Evolutionary conservation across 2,329 filamentous ascomycete genomes (phyloP).

Genomic region (Colletotrichum sidae): DNA sequence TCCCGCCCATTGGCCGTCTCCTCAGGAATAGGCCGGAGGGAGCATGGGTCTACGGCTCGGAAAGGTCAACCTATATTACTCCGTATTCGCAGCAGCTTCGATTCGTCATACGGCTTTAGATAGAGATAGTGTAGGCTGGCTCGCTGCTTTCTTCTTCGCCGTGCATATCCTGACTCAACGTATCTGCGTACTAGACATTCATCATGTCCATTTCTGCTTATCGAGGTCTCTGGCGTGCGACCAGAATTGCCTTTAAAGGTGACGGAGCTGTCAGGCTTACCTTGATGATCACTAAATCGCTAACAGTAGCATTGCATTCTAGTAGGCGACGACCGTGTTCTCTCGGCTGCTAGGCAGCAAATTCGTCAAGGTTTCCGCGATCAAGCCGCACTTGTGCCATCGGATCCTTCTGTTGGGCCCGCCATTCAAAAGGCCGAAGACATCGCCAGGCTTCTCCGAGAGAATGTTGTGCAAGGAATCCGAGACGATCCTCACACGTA

Average conservation of each 20-base stretch:
- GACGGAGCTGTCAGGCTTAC: slow-evolving; percentile 37
- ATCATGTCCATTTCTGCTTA: slow-evolving; percentile 81
- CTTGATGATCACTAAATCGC: neutral
- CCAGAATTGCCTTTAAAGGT: slow-evolving; percentile 87
- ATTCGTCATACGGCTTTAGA: too few relatives aligned
- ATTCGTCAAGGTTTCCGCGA: slow-evolving; percentile 81
- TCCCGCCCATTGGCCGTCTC: too few relatives aligned
- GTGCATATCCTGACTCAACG: neutral
- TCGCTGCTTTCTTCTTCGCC: too few relatives aligned
- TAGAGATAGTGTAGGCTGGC: too few relatives aligned
- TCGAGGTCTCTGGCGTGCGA: slow-evolving; percentile 82
- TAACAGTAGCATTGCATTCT: slow-evolving; percentile 8
- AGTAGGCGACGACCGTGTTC: slow-evolving; percentile 75
- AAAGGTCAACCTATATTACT: too few relatives aligned
- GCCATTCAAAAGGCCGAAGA: slow-evolving; percentile 85
- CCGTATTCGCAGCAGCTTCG: too few relatives aligned
- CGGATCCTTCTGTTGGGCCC: slow-evolving; percentile 68
- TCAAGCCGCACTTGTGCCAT: slow-evolving; percentile 69
- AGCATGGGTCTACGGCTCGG: too few relatives aligned
- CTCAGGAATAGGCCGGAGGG: too few relatives aligned
- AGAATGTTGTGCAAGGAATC: slow-evolving; percentile 90
- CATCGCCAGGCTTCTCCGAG: slow-evolving; percentile 80
- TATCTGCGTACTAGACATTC: neutral
- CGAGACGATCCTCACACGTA: slow-evolving; percentile 64
- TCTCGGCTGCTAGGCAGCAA: slow-evolving; percentile 77